Evolutionary conservation across 352 stramenopile species (phyloP).

Genomic region (Phytophthora ohioensis): DNA sequence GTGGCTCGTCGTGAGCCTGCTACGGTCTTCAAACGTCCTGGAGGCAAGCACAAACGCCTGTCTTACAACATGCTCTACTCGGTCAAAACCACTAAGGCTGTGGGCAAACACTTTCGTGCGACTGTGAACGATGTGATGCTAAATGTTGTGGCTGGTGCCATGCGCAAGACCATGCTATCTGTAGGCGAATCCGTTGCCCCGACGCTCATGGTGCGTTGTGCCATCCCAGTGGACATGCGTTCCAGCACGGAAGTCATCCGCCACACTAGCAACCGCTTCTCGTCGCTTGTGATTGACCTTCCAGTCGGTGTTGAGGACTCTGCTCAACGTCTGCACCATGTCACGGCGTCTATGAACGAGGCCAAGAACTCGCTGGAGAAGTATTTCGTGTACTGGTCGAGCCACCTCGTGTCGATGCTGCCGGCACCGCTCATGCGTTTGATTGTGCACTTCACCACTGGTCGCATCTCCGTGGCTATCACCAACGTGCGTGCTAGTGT

Average conservation of each 20-base stretch:
- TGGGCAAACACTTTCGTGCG: constrained; percentile 71
- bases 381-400: constrained; percentile 74
- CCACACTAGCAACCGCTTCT: constrained; percentile 81
- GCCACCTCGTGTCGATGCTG: constrained; percentile 63
- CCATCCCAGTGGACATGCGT: constrained; percentile 85
- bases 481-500: constrained; percentile 74
- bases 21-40: constrained; percentile 74
- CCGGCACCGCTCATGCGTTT: constrained; percentile 59
- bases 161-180: constrained; percentile 72
- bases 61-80: constrained; percentile 81
- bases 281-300: constrained; percentile 78
- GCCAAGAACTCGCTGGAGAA: constrained; percentile 86
- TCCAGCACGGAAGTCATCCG: constrained; percentile 68
- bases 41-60: constrained; percentile 68
- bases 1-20: constrained; percentile 61
- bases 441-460: constrained; percentile 64
- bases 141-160: constrained; percentile 76
- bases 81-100: constrained; percentile 73
- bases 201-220: constrained; percentile 66
- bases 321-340: constrained; percentile 54
- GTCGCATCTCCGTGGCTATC: constrained; percentile 68
- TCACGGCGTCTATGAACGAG: constrained; percentile 71
- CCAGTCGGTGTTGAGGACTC: constrained; percentile 63
- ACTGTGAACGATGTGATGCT: constrained; percentile 89
- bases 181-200: constrained; percentile 46